Percentiles rank a stretch among this genome's conserved stretches.
phyloP scores from a whole-genome alignment of 257 asterid species.

The Solanum bulbocastanum region DNA sequence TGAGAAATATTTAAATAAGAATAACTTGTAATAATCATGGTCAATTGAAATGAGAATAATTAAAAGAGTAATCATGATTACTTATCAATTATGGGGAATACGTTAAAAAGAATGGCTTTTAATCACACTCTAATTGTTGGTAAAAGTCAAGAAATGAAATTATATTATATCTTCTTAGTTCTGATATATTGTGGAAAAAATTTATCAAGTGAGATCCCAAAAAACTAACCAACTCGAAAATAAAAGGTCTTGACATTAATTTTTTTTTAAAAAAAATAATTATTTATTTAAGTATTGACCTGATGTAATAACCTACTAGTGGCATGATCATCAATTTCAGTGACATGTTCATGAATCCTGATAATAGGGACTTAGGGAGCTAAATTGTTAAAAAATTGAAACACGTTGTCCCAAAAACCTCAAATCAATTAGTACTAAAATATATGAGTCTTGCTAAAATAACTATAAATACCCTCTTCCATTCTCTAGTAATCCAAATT shows the following conservation, averaged over 20 bases:
- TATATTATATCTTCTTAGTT: background rate
- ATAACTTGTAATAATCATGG: background rate
- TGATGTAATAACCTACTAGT: background rate
- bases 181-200: background rate
- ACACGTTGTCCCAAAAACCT: background rate
- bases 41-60: background rate
- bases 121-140: background rate
- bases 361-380: background rate
- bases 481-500: background rate
- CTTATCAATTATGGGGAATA: background rate
- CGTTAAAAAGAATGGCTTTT: background rate
- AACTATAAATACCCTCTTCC: background rate
- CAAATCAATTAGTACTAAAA: no score
- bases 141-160: background rate
- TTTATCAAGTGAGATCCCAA: background rate
- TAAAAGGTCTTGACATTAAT: background rate
- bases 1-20: background rate
- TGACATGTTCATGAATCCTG: background rate
- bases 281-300: no score
- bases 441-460: background rate
- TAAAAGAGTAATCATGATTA: background rate
- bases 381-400: background rate
- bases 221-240: background rate
- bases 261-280: rapidly evolving
- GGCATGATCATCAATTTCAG: background rate